Evolutionary conservation across 768 basidiomycete species (phyloP), one percentile per base, ranked within the genome.

Genomic region (Zangia roseola): DNA sequence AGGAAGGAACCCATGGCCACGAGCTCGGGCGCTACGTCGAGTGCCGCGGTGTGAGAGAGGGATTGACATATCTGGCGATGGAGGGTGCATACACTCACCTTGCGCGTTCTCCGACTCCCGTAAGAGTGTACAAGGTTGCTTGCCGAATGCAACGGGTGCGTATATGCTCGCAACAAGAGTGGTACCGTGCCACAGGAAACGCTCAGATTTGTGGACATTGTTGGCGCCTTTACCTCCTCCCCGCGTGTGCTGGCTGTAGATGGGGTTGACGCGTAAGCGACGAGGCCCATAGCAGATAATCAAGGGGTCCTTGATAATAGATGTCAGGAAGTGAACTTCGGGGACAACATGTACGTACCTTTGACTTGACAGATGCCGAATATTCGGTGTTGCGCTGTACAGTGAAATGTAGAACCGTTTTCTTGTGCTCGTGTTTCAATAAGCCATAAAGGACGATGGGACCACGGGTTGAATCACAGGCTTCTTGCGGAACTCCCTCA

Each of bases 321-420:
- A 19, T 16, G 19, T 50, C 7, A 43, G 4, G 1, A 17, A 28
- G 8, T 19, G 3, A 13, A 13, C 39, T 24, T 31, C 31, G 12
- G 7, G 17, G 19, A 17, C 3, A 8, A 24, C 19, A 5, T 12
- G 17, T 2, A 10, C 33, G 47, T 55, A 91, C 92, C 80, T 98
- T 99, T 3, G 97, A 95, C 54, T 87, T 80, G 24, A 99, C 89
- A 10, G 88, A 85, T 23, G 79, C 91, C 6, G 80, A 76, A 65
- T 91, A 97, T 69, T 99, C 97, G 3, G 95, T 98, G 59, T 98
- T 97, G 25, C 95, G 76, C 69, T 94, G 94, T 2, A 97, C 81
- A 9, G 90, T 83, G 54, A 98, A 95, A 67, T 98, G 91, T 17
- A 94, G 74, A 17, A 93, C 89, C 7, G 94, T 87, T 55, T 87